phyloP scores from a whole-genome alignment of 1,284 basidiomycete species.

The Papiliotrema flavescens region DNA sequence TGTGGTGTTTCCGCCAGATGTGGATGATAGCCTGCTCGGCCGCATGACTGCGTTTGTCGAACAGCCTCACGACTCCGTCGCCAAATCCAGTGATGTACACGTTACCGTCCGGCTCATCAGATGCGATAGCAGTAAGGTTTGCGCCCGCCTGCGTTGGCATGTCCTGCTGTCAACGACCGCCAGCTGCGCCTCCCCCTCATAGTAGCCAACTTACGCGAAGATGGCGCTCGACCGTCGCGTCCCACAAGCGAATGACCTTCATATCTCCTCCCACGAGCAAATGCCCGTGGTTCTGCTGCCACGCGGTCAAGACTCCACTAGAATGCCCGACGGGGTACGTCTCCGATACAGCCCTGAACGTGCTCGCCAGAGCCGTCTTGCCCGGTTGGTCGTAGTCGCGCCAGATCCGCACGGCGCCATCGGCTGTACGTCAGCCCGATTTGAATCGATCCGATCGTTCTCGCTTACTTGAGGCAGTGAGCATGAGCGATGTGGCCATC shows the following conservation, averaged over 20 bases:
- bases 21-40: slow-evolving; percentile 75
- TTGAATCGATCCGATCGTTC: neutral
- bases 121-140: slow-evolving; percentile 79
- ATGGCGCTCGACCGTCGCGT: slow-evolving; percentile 85
- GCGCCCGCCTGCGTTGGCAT: slow-evolving; percentile 85
- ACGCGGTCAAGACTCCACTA: slow-evolving; percentile 81
- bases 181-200: no score
- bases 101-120: slow-evolving; percentile 69
- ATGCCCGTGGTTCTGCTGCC: slow-evolving; percentile 86
- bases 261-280: slow-evolving; percentile 89
- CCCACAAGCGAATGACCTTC: slow-evolving; percentile 86
- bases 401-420: slow-evolving; percentile 87
- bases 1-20: slow-evolving; percentile 74
- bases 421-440: slow-evolving; percentile 56
- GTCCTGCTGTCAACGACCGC: slow-evolving; percentile 7
- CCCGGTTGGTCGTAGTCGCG: slow-evolving; percentile 67
- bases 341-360: slow-evolving; percentile 86
- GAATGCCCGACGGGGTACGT: slow-evolving; percentile 61
- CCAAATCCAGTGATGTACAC: slow-evolving; percentile 89
- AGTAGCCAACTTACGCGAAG: slow-evolving; percentile 58
- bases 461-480: slow-evolving; percentile 74
- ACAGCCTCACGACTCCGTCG: slow-evolving; percentile 85
- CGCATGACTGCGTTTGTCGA: slow-evolving; percentile 83
- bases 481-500: slow-evolving; percentile 84
- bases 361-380: slow-evolving; percentile 76